Percentiles rank a stretch among this genome's conserved stretches.
phyloP scores from a whole-genome alignment of 2,329 filamentous ascomycete genomes.

The Clathrospora elynae region DNA sequence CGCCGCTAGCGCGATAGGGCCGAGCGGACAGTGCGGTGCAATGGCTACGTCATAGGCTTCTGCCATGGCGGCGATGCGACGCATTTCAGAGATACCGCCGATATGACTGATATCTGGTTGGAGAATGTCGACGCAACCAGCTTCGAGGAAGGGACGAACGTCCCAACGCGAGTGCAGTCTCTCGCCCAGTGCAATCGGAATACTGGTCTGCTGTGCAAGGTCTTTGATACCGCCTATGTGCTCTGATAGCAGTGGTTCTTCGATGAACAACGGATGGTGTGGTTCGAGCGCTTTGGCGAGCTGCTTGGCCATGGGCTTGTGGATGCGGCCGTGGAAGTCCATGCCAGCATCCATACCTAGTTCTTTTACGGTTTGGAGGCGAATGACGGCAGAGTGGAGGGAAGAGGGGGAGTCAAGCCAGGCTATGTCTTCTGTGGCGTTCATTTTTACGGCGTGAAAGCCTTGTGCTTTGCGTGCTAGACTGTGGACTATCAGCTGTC shows the following conservation, averaged over 20 bases:
- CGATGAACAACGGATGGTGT: constrained; percentile 73
- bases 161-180: constrained; percentile 75
- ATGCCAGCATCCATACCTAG: constrained; percentile 74
- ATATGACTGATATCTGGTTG: constrained; percentile 75
- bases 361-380: constrained; percentile 70
- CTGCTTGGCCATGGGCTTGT: constrained; percentile 82
- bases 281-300: constrained; percentile 70
- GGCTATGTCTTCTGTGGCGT: constrained; percentile 74
- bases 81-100: constrained; percentile 73
- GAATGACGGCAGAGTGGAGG: constrained; percentile 67
- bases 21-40: constrained; percentile 75
- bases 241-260: constrained; percentile 74
- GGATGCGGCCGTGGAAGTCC: constrained; percentile 78
- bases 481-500: too few relatives aligned
- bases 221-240: constrained; percentile 69
- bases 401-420: constrained; percentile 75
- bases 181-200: constrained; percentile 74
- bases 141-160: constrained; percentile 71
- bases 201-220: constrained; percentile 61
- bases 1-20: constrained; percentile 74
- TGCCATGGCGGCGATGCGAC: constrained; percentile 70
- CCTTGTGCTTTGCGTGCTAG: constrained; percentile 64
- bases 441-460: constrained; percentile 76
- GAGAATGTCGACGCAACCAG: constrained; percentile 70
- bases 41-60: constrained; percentile 76